A percentile compares a stretch with the other conserved stretches of the same genome.
These are phyloP conservation scores for Hebeloma cylindrosporum DNA, from an alignment of 768 basidiomycete genomes.

Conservation along the genomic window DNA sequence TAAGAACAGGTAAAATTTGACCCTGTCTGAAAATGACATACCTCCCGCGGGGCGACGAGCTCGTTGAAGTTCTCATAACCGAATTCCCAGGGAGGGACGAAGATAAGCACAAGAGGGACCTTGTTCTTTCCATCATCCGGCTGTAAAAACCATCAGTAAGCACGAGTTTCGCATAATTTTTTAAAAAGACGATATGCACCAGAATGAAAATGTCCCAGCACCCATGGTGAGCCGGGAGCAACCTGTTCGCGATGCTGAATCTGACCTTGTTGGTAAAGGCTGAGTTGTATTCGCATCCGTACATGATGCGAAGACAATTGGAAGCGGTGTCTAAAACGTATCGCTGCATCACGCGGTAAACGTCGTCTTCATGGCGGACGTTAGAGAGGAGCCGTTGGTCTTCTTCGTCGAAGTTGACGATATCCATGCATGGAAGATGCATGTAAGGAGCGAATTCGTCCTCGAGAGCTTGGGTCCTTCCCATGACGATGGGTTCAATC, in stretches of 20 bases:
- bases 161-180: too few relatives aligned
- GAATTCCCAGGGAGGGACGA: conserved; percentile 26
- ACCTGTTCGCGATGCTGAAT: conserved; percentile 17
- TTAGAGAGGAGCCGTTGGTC: conserved; percentile 16
- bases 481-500: neutral
- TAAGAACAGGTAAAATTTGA: too few relatives aligned
- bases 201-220: conserved; percentile 28
- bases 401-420: conserved; percentile 15
- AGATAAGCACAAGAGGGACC: conserved; percentile 22
- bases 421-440: conserved; percentile 13
- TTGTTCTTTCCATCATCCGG: conserved; percentile 7
- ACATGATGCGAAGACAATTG: conserved; percentile 18
- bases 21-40: conserved; percentile 12
- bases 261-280: conserved; percentile 13
- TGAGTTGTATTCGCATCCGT: conserved; percentile 2
- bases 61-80: conserved; percentile 22
- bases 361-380: conserved; percentile 22
- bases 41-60: conserved; percentile 16
- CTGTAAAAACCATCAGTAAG: conserved; percentile 7
- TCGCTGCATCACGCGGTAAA: conserved; percentile 14
- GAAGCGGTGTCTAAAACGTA: conserved; percentile 23
- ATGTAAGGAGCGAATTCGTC: neutral
- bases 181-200: conserved; percentile 8
- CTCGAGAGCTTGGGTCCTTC: neutral
- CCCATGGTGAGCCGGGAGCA: conserved; percentile 23